phyloP scores from a whole-genome alignment of 768 basidiomycete genomes.

The Pleurotus cornucopiae region DNA sequence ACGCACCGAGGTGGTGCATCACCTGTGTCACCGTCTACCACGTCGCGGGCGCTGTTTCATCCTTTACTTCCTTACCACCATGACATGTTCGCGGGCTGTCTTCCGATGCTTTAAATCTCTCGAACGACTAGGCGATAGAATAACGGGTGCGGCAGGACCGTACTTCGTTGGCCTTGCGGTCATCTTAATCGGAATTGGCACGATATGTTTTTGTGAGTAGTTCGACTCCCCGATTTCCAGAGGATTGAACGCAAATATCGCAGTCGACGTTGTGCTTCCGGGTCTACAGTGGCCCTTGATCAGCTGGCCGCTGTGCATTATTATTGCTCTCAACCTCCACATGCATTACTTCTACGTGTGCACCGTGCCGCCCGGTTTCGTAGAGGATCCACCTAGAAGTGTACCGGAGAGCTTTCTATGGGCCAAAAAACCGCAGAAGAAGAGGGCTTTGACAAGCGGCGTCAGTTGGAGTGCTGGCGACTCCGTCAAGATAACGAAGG shows the following conservation, averaged over 20 bases:
- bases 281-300: constrained; percentile 55
- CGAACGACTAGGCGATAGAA: constrained; percentile 69
- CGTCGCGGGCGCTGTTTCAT: background rate
- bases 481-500: constrained; percentile 44
- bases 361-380: constrained; percentile 76
- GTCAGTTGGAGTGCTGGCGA: constrained; percentile 48
- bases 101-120: constrained; percentile 54
- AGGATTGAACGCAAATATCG: background rate
- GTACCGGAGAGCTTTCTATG: constrained; percentile 46
- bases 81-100: constrained; percentile 43
- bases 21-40: background rate
- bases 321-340: constrained; percentile 74
- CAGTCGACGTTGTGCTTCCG: constrained; percentile 80
- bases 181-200: constrained; percentile 62
- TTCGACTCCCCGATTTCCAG: background rate
- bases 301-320: constrained; percentile 62
- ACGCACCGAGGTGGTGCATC: background rate
- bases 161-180: constrained; percentile 84
- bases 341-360: constrained; percentile 85
- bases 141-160: constrained; percentile 91
- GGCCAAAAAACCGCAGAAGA: constrained; percentile 39
- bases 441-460: constrained; percentile 30
- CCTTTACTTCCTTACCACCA: constrained; percentile 15
- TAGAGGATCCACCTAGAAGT: constrained; percentile 49
- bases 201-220: constrained; percentile 76